Conservation (phyloP, 306 rosid genomes). For the Amphicarpaea edgeworthii region DNA sequence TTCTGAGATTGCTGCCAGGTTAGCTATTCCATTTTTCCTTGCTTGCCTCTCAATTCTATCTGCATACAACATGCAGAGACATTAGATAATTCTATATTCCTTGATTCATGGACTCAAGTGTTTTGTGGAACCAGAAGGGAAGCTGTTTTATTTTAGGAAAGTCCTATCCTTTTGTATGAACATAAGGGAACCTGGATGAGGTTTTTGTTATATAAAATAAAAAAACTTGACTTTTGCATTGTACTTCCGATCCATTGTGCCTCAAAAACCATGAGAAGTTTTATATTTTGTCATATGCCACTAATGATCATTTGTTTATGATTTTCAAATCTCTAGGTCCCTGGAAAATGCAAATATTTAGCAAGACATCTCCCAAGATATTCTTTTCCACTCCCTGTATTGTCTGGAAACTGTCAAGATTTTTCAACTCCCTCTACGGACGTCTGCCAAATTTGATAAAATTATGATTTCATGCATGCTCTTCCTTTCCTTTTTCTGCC, state of each 20-base stretch:
- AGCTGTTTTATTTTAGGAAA: slow-evolving; percentile 7
- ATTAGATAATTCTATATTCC: slow-evolving; percentile 16
- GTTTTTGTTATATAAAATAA: neutral
- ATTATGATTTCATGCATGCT: neutral
- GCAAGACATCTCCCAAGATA: slow-evolving; percentile 13
- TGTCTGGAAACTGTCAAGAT: neutral
- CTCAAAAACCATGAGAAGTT: slow-evolving; percentile 19
- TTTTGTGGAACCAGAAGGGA: slow-evolving; percentile 23
- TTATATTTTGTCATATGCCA: neutral
- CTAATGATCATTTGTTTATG: slow-evolving; percentile 4
- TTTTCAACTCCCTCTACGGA: slow-evolving; percentile 2
- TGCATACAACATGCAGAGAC: slow-evolving; percentile 33
- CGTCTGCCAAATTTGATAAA: neutral
- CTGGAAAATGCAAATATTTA: neutral
- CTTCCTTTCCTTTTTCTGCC: slow-evolving; percentile 16
- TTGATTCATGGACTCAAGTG: slow-evolving; percentile 27
- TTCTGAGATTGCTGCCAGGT: slow-evolving; percentile 97
- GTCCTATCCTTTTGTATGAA: neutral
- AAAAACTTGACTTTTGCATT: neutral
- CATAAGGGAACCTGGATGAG: slow-evolving; percentile 11
- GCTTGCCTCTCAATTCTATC: slow-evolving; percentile 10
- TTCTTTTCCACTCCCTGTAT: neutral
- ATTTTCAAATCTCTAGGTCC: neutral
- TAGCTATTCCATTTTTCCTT: slow-evolving; percentile 43
- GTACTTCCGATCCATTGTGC: neutral